Conservation (phyloP, 1,284 basidiomycete species). For the Cerrena zonata region DNA sequence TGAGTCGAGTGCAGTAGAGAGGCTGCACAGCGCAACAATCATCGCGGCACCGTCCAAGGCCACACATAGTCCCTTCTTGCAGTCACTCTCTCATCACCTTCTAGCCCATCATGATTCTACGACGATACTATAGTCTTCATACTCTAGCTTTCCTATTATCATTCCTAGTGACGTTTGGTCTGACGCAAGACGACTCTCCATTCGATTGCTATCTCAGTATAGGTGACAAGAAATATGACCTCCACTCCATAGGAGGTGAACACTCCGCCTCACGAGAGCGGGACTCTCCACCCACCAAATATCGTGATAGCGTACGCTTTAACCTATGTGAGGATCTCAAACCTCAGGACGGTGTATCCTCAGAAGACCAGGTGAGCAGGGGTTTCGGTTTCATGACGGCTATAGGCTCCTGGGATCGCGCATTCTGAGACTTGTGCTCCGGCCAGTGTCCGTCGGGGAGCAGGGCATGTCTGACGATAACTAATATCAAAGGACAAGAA, state of each 20-base stretch:
- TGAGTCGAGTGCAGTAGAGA: conserved; percentile 5
- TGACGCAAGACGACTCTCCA: conserved; percentile 33
- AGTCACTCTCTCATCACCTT: not conserved
- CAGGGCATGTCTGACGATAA: conserved; percentile 64
- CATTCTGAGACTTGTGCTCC: conserved; percentile 10
- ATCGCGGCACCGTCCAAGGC: not conserved
- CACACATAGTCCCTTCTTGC: too few species aligned
- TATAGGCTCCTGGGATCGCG: conserved; percentile 12
- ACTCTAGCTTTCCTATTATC: conserved; percentile 30
- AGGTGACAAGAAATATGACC: conserved; percentile 50
- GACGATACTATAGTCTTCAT: conserved; percentile 23
- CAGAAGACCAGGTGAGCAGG: conserved; percentile 63
- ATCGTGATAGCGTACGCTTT: conserved; percentile 35
- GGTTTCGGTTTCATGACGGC: not conserved
- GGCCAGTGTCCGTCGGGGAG: conserved; percentile 61
- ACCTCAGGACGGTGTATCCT: conserved; percentile 38
- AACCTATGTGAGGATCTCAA: conserved; percentile 56
- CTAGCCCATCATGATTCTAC: conserved; percentile 21
- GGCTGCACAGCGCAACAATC: not conserved
- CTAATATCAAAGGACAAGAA: conserved; percentile 51
- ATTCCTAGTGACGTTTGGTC: conserved; percentile 21
- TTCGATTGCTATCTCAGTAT: conserved; percentile 53
- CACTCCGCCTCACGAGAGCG: conserved; percentile 37
- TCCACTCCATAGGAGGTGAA: conserved; percentile 48
- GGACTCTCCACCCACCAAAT: conserved; percentile 34